Evolutionary conservation across 2,329 filamentous ascomycete species (phyloP), one percentile per base, ranked within the genome.

Genomic region (Arthrobotrys sphaeroides): DNA sequence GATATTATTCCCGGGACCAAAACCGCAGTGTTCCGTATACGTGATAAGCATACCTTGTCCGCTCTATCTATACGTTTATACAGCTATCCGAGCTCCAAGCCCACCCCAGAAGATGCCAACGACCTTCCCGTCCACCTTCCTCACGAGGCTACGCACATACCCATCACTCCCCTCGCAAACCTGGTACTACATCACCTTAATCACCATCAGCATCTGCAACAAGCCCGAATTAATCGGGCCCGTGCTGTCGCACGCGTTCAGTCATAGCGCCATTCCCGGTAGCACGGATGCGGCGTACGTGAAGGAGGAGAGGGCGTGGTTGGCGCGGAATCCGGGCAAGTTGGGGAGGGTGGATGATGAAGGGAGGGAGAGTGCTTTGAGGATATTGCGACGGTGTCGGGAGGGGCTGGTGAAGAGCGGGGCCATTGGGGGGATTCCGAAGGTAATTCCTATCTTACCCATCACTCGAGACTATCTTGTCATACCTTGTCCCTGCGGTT

Each of bases 331-430:
- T 18, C 64, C 64, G 7, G 59, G 51, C 7, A 55, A 60, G 24
- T 12, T 76, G 16, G 72, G 72, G 12, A 70, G 26, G 22, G 36
- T 59, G 1, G 72, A 76, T 20, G 72, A 65, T 9, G 55, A 76
- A 43, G 72, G 72, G 5, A 65, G 69, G 18, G 78, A 78, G 59
- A 78, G 76, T 12, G 78, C 78, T 13, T 80, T 85, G 61, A 75
- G 76, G n/a, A 84, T 87, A 53, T 82, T 83, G 1, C 81, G 85
- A 45, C 83, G 84, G 45, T 83, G 86, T 73, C 81, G 86, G 20
- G 85, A 87, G 79, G 84, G 84, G 1, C 79, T 87, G 26, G 80
- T 87, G 31, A 87, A 87, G 78, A 82, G 82, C 5, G 83, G 84
- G 10, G 83, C 84, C 1, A 82, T 87, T 43, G 83, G 83, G 13